phyloP scores from a whole-genome alignment of 192 early-diverging fungal genomes.

The Podochytrium sp. region DNA sequence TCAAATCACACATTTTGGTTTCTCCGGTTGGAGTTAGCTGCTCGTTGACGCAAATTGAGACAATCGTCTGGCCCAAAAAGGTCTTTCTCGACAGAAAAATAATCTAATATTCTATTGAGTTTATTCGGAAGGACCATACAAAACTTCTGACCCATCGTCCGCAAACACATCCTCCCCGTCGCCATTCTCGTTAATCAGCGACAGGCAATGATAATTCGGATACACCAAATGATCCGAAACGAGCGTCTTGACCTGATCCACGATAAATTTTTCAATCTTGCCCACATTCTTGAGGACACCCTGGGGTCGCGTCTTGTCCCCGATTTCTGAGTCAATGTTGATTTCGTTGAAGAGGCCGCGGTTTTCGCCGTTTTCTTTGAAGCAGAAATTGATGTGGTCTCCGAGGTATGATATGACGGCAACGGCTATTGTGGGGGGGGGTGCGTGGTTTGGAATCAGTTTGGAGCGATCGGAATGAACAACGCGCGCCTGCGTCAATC shows the following conservation, averaged over 20 bases:
- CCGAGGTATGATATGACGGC: constrained; percentile 67
- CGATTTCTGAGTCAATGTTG: constrained; percentile 64
- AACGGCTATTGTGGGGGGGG: constrained; percentile 35
- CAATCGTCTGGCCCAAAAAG: no score
- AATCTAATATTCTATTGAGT: no score
- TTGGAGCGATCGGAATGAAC: no score
- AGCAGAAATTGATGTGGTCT: constrained; percentile 62
- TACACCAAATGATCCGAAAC: constrained; percentile 55
- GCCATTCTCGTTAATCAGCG: constrained; percentile 25
- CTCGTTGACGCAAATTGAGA: no score
- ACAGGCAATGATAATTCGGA: constrained; percentile 52
- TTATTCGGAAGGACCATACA: no score
- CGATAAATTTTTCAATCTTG: constrained; percentile 61
- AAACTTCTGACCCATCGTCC: no score
- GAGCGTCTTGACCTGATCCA: constrained; percentile 39
- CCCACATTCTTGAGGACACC: constrained; percentile 60
- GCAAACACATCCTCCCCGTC: constrained; percentile 10
- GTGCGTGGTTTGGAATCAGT: no score
- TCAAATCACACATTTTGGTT: no score
- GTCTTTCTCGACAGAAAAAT: no score
- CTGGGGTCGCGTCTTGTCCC: constrained; percentile 51
- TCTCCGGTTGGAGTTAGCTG: no score
- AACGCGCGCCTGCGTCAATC: no score
- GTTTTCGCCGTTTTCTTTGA: constrained; percentile 53
- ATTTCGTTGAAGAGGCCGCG: constrained; percentile 58